Evolutionary conservation across 2,329 filamentous ascomycete genomes (phyloP).

Genomic region (Xylaria sp.): DNA sequence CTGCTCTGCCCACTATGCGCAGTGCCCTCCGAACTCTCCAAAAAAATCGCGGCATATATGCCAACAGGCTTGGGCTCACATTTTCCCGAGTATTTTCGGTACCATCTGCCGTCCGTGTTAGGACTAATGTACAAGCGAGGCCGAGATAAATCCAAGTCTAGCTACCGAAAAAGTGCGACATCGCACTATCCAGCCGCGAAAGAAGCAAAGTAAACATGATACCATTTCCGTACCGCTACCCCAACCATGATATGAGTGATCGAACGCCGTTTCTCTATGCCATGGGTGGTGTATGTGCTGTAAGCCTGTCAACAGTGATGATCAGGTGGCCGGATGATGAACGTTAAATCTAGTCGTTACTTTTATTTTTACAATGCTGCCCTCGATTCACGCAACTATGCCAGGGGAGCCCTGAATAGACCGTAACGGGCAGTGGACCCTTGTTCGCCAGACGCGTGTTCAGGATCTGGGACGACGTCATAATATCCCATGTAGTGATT

Average conservation of each 20-base stretch:
- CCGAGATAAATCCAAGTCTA: not conserved
- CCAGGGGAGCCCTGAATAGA: not conserved
- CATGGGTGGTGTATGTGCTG: slow-evolving; percentile 5
- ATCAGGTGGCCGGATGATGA: not conserved
- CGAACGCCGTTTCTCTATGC: slow-evolving; percentile 19
- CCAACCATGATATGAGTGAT: slow-evolving; percentile 1
- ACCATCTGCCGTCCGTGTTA: not conserved
- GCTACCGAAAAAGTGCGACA: not conserved
- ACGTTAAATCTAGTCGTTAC: not conserved
- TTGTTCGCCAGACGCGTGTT: not conserved
- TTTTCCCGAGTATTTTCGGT: not conserved
- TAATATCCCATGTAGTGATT: slow-evolving; percentile 20
- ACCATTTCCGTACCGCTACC: slow-evolving; percentile 6
- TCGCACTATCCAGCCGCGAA: not conserved
- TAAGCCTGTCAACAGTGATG: not conserved
- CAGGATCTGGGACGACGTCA: not conserved
- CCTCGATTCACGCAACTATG: not conserved
- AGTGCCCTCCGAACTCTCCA: not conserved
- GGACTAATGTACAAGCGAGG: slow-evolving; percentile 11
- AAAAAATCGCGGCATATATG: not conserved
- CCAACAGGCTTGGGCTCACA: not conserved
- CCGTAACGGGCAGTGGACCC: not conserved
- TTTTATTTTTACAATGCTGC: not conserved
- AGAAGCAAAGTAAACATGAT: slow-evolving; percentile 7
- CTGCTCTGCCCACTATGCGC: not conserved